These are phyloP conservation scores for Pachysolen tannophilus DNA, from an alignment of 805 yeast genomes.

Conservation along the genomic window DNA sequence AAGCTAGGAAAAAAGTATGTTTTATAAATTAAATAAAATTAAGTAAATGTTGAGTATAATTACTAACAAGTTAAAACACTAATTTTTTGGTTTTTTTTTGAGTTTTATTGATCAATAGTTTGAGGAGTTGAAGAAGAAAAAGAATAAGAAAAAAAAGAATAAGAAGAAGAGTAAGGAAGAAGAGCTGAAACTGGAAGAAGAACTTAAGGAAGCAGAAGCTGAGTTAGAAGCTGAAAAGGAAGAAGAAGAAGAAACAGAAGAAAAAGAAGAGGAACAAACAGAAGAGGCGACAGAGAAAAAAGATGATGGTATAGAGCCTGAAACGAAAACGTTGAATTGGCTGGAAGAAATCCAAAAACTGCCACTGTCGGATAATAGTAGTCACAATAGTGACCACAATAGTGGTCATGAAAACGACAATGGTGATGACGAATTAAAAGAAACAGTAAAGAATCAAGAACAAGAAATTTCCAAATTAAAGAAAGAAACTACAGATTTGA, in stretches of 20 bases:
- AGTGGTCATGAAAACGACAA: background rate
- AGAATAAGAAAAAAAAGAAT: constrained; percentile 16
- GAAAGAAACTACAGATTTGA: constrained; percentile 6
- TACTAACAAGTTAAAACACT: constrained; percentile 3
- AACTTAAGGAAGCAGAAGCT: constrained; percentile 16
- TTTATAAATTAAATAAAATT: background rate
- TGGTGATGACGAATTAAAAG: background rate
- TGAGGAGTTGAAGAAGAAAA: constrained; percentile 14
- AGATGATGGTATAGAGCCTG: constrained; percentile 13
- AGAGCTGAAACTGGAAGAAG: constrained; percentile 13
- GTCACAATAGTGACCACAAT: background rate
- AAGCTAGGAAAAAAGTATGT: constrained; percentile 24
- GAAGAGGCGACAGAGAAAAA: constrained; percentile 17
- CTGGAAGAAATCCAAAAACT: background rate
- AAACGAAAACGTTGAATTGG: constrained; percentile 1
- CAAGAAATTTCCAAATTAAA: constrained; percentile 2
- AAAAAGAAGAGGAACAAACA: constrained; percentile 19
- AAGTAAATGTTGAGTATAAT: background rate
- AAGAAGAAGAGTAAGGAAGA: constrained; percentile 16
- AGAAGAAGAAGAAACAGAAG: constrained; percentile 11
- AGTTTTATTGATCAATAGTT: too few relatives aligned
- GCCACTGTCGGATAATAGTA: background rate
- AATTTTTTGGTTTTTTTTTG: too few relatives aligned
- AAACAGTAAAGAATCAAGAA: background rate
- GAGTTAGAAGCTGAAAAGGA: constrained; percentile 16